Percentiles rank a stretch among this genome's conserved stretches.
Evolutionary conservation across 495 filamentous ascomycete species (phyloP).

Genomic region (Aspergillus taichungensis): DNA sequence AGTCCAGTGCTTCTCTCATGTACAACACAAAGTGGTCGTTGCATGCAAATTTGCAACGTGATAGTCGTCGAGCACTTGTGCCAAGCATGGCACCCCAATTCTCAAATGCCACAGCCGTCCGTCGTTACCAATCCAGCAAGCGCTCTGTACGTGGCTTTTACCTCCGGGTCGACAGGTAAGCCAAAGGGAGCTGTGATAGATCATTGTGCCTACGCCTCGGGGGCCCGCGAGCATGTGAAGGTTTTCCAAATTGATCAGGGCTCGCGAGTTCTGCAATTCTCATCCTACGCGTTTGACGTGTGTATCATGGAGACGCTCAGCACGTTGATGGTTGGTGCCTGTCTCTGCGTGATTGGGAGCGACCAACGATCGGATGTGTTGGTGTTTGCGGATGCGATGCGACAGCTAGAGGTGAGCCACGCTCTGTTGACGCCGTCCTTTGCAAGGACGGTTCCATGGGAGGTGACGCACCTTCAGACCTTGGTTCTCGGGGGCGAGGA

Average conservation of each 20-base stretch:
- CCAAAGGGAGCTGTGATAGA: conserved; percentile 61
- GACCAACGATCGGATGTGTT: neutral
- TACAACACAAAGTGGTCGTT: neutral
- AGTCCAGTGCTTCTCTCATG: neutral
- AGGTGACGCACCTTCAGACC: conserved; percentile 10
- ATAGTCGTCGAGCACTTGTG: neutral
- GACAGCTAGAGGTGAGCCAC: conserved; percentile 15
- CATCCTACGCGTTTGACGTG: conserved; percentile 21
- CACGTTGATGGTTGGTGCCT: conserved; percentile 21
- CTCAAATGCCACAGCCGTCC: neutral
- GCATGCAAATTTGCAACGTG: neutral
- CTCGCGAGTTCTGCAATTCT: conserved; percentile 13
- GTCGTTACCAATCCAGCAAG: neutral
- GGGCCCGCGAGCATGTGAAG: neutral
- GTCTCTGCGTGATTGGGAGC: conserved; percentile 18
- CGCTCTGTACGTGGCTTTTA: conserved; percentile 49
- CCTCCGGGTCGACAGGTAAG: conserved; percentile 55
- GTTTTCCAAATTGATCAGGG: neutral
- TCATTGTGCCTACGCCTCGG: neutral
- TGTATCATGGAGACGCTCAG: conserved; percentile 15
- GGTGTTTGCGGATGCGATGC: conserved; percentile 11
- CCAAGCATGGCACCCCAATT: neutral
- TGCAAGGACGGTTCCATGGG: conserved; percentile 12
- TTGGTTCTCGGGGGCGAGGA: conserved; percentile 10
- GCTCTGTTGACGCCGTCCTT: conserved; percentile 34